Evolutionary conservation across 805 yeast genomes (phyloP), one percentile per base, ranked within the genome.

Genomic region (Saccharomyces jurei): DNA sequence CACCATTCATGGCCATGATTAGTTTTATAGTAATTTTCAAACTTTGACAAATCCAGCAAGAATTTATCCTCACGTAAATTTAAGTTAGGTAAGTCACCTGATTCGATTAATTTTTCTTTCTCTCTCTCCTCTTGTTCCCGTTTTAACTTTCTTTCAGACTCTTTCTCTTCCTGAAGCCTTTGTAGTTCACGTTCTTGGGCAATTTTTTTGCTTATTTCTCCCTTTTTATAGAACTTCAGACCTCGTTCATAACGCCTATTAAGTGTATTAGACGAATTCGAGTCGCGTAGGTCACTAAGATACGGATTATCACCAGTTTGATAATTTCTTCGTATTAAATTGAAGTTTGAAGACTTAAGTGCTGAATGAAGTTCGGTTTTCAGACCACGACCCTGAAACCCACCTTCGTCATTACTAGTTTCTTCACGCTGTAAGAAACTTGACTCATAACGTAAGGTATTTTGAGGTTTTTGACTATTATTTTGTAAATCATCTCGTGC

Each of bases 1-100:
- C 97, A 92, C 96, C 97, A 89, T 68, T 90, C 97, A 17, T 36
- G 21, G 17, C 44, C 44, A 21, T 36, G 44, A 4, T 36, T 36
- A 21, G 9, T 9, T 4, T 36, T 17, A 9, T 36, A 21, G 1
- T 83, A 69, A 2, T 54, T 57, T 0, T 96, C 96, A 1, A 91
- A 90, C 21, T 56, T 63, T 0, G 63, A 54, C 4, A 46, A 21
- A 5, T 49, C 48, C 0, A 72, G 72, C 52, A 71, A 68, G 6
- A 56, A 36, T 8, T 72, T 65, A 21, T 81, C 78, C 63, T 89
- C 96, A 3, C 84, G 85, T 0, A 77, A 55, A 0, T 64, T 61
- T 17, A 72, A 66, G 58, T 86, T 82, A 0, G 91, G 81, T 6
- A 65, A 56, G 46, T 64, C 66, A n/a, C 70, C 71, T 6, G 78